phyloP scores from a whole-genome alignment of 2,329 filamentous ascomycete genomes.

The Fusarium tuaranense region DNA sequence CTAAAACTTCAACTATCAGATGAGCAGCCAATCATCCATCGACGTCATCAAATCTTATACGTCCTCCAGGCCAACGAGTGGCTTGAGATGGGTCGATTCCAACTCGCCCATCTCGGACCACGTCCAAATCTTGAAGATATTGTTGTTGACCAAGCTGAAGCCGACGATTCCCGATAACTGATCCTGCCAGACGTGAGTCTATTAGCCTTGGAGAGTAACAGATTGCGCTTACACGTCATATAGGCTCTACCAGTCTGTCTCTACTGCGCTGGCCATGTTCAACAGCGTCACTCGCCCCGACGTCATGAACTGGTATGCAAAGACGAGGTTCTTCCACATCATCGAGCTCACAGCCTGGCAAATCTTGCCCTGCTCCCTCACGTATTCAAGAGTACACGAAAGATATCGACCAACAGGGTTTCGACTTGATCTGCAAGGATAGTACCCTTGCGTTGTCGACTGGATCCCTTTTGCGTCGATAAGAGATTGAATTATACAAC shows the following conservation, averaged over 20 bases:
- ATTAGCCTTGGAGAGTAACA: no score
- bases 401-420: background rate
- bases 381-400: conserved; percentile 24
- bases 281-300: conserved; percentile 50
- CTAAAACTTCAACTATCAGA: background rate
- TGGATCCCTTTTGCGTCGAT: background rate
- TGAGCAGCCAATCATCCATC: background rate
- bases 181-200: background rate
- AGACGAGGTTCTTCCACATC: conserved; percentile 50
- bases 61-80: background rate
- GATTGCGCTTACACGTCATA: background rate
- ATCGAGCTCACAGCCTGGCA: conserved; percentile 50
- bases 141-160: background rate
- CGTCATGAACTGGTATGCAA: conserved; percentile 55
- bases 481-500: background rate
- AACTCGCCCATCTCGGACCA: background rate
- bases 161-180: background rate
- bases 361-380: conserved; percentile 44
- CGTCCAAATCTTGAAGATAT: background rate
- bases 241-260: background rate
- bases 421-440: background rate
- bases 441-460: background rate
- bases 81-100: background rate
- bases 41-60: background rate
- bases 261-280: conserved; percentile 38